Conservation (phyloP, 2,329 filamentous ascomycete genomes). For the Mycogone perniciosa region DNA sequence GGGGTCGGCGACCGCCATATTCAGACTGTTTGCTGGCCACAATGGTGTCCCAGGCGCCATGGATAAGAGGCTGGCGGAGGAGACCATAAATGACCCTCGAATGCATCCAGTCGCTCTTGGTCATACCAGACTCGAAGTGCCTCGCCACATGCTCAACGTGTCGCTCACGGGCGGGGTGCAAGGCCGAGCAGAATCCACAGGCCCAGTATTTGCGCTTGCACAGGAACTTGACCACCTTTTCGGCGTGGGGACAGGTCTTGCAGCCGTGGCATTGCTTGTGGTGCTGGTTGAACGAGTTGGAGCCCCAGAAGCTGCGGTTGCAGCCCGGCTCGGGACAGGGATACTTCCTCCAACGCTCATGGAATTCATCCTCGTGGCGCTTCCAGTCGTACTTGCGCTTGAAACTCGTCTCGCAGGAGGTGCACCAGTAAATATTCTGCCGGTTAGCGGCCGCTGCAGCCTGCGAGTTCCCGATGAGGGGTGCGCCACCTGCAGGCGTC, state of each 20-base stretch:
- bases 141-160: constrained; percentile 62
- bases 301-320: constrained; percentile 61
- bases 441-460: constrained; percentile 25
- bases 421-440: constrained; percentile 50
- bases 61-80: constrained; percentile 58
- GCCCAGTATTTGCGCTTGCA: constrained; percentile 62
- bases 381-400: constrained; percentile 66
- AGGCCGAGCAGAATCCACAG: constrained; percentile 60
- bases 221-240: constrained; percentile 56
- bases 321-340: constrained; percentile 57
- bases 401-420: constrained; percentile 57
- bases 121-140: constrained; percentile 59
- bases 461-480: constrained; percentile 28
- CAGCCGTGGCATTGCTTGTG: constrained; percentile 60
- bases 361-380: constrained; percentile 62
- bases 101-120: constrained; percentile 61
- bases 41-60: constrained; percentile 55
- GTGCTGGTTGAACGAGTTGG: constrained; percentile 62
- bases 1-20: constrained; percentile 47
- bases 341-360: constrained; percentile 62
- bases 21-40: constrained; percentile 49
- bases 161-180: constrained; percentile 57
- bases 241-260: constrained; percentile 59
- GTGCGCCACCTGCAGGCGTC: constrained; percentile 20
- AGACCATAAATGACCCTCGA: constrained; percentile 62